phyloP scores from a whole-genome alignment of 805 yeast genomes.

The Lipomyces yamanashiensis region DNA sequence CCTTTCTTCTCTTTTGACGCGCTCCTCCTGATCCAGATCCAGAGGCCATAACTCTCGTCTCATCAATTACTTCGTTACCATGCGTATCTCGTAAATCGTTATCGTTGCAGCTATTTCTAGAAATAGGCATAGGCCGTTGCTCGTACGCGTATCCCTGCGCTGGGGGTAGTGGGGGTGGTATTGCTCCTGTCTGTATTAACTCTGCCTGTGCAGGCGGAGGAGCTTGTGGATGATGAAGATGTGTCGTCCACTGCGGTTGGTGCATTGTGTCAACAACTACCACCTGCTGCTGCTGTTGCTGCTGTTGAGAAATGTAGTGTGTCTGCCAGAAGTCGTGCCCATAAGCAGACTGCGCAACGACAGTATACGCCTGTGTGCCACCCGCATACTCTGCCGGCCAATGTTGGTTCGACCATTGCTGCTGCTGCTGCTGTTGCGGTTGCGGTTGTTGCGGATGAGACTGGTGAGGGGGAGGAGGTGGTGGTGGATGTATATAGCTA shows the following conservation, averaged over 20 bases:
- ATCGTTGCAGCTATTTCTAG: too few species aligned
- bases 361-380: not conserved
- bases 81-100: not conserved
- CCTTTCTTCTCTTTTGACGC: constrained; percentile 37
- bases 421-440: not conserved
- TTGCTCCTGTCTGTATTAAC: not conserved
- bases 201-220: not conserved
- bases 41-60: not conserved
- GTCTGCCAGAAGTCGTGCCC: too few species aligned
- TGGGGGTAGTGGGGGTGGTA: not conserved
- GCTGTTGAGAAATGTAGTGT: not conserved
- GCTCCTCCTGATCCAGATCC: not conserved
- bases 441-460: not conserved
- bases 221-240: not conserved
- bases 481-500: not conserved
- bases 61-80: not conserved
- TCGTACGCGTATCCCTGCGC: not conserved
- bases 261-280: not conserved
- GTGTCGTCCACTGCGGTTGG: not conserved
- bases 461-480: not conserved
- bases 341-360: too few species aligned
- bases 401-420: constrained; percentile 2
- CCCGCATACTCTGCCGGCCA: not conserved
- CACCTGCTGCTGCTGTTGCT: not conserved
- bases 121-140: not conserved